Percentiles rank a stretch among this genome's conserved stretches.
phyloP scores from a whole-genome alignment of 129 eudicot species.

The Apium graveolens region DNA sequence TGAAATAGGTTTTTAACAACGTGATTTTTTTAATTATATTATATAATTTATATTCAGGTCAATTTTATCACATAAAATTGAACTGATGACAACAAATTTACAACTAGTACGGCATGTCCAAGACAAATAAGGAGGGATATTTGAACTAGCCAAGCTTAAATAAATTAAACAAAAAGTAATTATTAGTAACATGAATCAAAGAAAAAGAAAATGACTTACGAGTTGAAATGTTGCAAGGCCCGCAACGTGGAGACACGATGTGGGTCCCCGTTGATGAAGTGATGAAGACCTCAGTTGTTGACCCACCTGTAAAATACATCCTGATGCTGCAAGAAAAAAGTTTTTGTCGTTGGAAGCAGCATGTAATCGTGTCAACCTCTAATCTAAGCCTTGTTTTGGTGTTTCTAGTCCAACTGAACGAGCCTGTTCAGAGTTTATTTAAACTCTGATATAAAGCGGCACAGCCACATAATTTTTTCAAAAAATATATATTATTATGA shows the following conservation, averaged over 20 bases:
- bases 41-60: no score
- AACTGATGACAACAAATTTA: no score
- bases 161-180: not conserved
- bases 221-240: not conserved
- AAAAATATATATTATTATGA: no score
- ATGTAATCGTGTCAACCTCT: not conserved
- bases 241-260: conserved; percentile 8
- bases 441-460: no score
- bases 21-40: no score
- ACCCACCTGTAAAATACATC: not conserved
- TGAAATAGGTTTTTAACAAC: no score
- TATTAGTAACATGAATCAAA: not conserved
- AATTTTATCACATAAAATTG: no score
- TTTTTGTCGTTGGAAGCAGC: not conserved
- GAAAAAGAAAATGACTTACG: not conserved
- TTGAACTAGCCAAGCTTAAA: not conserved
- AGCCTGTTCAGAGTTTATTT: no score
- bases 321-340: not conserved
- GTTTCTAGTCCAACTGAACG: no score
- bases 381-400: not conserved
- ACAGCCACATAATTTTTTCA: no score
- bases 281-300: not conserved
- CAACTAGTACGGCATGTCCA: no score
- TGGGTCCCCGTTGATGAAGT: not conserved
- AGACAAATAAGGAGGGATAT: no score